Conservation (phyloP, 495 filamentous ascomycete genomes). For the Chaetomium cochliodes region DNA sequence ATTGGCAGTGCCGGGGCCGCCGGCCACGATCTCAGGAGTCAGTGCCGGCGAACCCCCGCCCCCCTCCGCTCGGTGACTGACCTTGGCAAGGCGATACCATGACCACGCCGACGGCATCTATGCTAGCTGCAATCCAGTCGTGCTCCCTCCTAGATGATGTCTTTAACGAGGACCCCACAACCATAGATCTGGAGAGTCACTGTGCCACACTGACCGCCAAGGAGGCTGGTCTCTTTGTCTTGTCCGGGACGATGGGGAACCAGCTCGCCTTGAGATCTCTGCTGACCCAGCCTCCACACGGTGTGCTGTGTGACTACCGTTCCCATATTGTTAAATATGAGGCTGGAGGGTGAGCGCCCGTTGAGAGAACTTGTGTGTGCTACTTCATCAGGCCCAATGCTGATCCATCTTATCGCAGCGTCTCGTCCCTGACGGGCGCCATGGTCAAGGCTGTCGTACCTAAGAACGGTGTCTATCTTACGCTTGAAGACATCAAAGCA, state of each 20-base stretch:
- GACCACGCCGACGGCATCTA: constrained; percentile 79
- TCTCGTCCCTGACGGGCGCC: constrained; percentile 60
- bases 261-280: constrained; percentile 68
- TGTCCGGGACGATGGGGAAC: constrained; percentile 92
- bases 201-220: constrained; percentile 70
- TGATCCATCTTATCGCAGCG: constrained; percentile 30
- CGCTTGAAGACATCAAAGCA: constrained; percentile 67
- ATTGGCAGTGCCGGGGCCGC: constrained; percentile 45
- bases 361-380: neutral
- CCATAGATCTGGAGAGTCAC: constrained; percentile 66
- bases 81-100: constrained; percentile 65
- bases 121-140: constrained; percentile 65
- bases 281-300: constrained; percentile 67
- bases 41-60: constrained; percentile 13
- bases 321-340: constrained; percentile 68
- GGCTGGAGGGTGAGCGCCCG: constrained; percentile 59
- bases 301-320: constrained; percentile 65
- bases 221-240: constrained; percentile 70
- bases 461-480: constrained; percentile 67
- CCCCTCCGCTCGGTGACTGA: neutral
- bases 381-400: constrained; percentile 3
- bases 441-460: constrained; percentile 58
- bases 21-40: constrained; percentile 47
- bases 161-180: constrained; percentile 77
- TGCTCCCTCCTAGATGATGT: constrained; percentile 76